Percentiles rank a stretch among this genome's conserved stretches.
phyloP scores from a whole-genome alignment of 441 rosid genomes.

The Syzygium malaccense region DNA sequence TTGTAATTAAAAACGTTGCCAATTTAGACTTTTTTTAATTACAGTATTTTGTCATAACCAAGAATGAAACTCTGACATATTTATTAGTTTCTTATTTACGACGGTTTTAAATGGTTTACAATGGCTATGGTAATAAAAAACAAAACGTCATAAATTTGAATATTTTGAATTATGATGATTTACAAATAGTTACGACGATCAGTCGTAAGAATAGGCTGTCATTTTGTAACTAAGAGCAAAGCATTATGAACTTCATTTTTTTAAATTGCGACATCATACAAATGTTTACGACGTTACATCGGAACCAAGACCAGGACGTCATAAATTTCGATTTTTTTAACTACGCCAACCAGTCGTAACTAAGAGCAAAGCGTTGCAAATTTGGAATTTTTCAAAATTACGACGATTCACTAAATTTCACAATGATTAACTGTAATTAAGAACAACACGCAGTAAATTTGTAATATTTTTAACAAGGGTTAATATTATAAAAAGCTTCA shows the following conservation, averaged over 20 bases:
- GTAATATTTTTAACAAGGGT: not conserved
- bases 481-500: too few relatives aligned
- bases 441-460: not conserved
- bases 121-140: not conserved
- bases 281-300: too few relatives aligned
- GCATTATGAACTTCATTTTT: too few relatives aligned
- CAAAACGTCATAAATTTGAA: not conserved
- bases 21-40: not conserved
- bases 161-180: not conserved
- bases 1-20: not conserved
- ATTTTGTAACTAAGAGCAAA: too few relatives aligned
- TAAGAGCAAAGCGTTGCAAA: not conserved
- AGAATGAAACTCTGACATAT: not conserved
- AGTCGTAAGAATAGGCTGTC: not conserved
- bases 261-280: too few relatives aligned
- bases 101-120: too few relatives aligned
- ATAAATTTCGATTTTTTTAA: not conserved
- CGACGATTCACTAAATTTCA: not conserved
- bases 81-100: too few relatives aligned
- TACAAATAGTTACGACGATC: not conserved
- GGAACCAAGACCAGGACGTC: not conserved
- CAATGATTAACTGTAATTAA: not conserved
- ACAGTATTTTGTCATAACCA: not conserved
- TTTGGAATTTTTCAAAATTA: not conserved
- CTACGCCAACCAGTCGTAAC: not conserved